These are phyloP conservation scores for Coriolopsis trogii DNA, from an alignment of 1,284 basidiomycete genomes.

Conservation along the genomic window DNA sequence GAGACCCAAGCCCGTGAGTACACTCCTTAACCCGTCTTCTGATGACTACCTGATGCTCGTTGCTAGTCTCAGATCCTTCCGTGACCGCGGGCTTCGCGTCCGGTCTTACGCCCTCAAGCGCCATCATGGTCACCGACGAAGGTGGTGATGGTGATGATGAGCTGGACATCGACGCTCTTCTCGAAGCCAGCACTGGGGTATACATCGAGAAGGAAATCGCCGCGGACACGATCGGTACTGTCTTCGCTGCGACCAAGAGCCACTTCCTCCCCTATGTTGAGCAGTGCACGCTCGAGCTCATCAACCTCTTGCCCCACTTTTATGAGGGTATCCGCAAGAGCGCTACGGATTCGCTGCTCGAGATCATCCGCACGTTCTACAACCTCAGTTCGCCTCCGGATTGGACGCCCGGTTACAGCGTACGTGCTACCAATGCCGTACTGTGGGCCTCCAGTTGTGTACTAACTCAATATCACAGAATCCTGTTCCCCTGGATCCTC, in stretches of 20 bases:
- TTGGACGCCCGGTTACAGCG: slow-evolving; percentile 78
- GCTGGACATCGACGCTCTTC: slow-evolving; percentile 80
- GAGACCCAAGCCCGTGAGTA: slow-evolving; percentile 39
- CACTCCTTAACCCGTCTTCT: slow-evolving; percentile 26
- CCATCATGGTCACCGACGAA: slow-evolving; percentile 63
- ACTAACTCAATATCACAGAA: slow-evolving; percentile 11
- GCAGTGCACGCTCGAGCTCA: slow-evolving; percentile 78
- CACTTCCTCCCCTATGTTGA: slow-evolving; percentile 94
- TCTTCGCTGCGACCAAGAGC: slow-evolving; percentile 83
- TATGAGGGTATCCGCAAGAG: slow-evolving; percentile 99
- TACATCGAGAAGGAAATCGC: slow-evolving; percentile 99
- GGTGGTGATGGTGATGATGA: slow-evolving; percentile 78
- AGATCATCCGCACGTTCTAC: slow-evolving; percentile 92
- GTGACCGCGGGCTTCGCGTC: slow-evolving; percentile 66
- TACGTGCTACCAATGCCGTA: slow-evolving; percentile 22
- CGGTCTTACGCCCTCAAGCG: slow-evolving; percentile 70
- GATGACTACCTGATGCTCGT: neutral
- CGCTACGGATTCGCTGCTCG: slow-evolving; percentile 87
- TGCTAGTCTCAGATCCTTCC: slow-evolving; percentile 52
- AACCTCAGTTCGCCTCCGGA: slow-evolving; percentile 83
- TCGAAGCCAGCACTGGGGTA: slow-evolving; percentile 95
- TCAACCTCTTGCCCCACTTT: slow-evolving; percentile 88
- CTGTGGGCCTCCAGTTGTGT: too few relatives aligned
- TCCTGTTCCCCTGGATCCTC: slow-evolving; percentile 63
- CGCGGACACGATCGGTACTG: slow-evolving; percentile 92